A percentile compares a stretch with the other conserved stretches of the same genome.
Evolutionary conservation across 2,329 filamentous ascomycete genomes (phyloP).

Genomic region (Arthrinium phaeospermum): DNA sequence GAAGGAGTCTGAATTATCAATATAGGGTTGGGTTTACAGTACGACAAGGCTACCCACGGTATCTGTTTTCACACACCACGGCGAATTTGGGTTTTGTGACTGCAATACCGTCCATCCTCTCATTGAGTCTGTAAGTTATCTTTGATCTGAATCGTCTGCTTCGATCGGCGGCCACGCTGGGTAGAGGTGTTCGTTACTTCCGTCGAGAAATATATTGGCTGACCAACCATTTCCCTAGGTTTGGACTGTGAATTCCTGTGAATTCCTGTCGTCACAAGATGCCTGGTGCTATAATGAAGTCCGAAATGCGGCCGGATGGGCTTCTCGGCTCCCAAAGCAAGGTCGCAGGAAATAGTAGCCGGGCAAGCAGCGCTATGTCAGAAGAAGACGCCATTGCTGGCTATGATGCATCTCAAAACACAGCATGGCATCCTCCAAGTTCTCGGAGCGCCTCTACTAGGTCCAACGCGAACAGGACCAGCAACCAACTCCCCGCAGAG

Average conservation of each 20-base stretch:
- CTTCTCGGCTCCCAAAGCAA: not conserved
- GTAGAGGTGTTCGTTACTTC: not conserved
- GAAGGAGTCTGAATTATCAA: not conserved
- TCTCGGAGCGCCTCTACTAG: not conserved
- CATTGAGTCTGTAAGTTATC: not conserved
- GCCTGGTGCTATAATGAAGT: not conserved
- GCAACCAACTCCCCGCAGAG: not conserved
- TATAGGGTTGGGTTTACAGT: not conserved
- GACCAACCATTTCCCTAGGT: not conserved
- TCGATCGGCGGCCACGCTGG: not conserved
- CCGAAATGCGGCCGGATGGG: not conserved
- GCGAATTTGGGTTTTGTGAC: not conserved
- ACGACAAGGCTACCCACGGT: not conserved
- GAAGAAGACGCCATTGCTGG: not conserved
- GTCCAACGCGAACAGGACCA: not conserved
- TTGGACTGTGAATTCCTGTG: too few species aligned
- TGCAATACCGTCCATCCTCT: not conserved
- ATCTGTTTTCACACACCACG: not conserved
- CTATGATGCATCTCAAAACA: not conserved
- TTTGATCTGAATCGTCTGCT: not conserved
- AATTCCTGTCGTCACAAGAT: not conserved
- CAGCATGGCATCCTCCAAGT: not conserved
- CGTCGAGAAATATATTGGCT: not conserved
- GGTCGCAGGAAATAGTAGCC: not conserved
- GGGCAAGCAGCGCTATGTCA: conserved; percentile 2